A percentile compares a stretch with the other conserved stretches of the same genome.
Conservation (phyloP, 2,329 filamentous ascomycete species). For the Grosmannia huntii region DNA sequence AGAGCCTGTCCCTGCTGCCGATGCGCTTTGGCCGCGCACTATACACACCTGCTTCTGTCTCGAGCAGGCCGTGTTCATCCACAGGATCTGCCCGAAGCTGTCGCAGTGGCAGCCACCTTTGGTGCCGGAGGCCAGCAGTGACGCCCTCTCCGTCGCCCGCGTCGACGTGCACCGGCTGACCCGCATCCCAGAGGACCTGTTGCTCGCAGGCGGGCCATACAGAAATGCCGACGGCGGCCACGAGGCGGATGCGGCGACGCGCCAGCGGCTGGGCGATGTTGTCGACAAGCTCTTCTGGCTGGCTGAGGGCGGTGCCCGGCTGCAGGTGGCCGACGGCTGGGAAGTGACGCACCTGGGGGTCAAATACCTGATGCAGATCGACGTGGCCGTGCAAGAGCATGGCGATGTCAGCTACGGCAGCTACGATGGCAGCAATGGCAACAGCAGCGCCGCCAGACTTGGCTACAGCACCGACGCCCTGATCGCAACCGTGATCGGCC, state of each 20-base stretch:
- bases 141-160: not conserved
- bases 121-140: not conserved
- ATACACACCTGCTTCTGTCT: not conserved
- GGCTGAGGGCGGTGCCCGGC: slow-evolving; percentile 13
- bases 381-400: not conserved
- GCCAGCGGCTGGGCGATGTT: slow-evolving; percentile 7
- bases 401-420: not conserved
- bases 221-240: not conserved
- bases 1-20: not conserved
- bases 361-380: slow-evolving; percentile 2
- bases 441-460: not conserved
- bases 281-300: slow-evolving; percentile 18
- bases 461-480: slow-evolving; percentile 3
- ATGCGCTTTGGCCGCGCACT: not conserved
- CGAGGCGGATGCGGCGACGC: not conserved
- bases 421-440: no score
- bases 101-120: not conserved
- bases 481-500: slow-evolving; percentile 2
- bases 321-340: slow-evolving; percentile 15
- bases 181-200: slow-evolving; percentile 15
- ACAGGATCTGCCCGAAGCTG: not conserved
- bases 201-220: slow-evolving; percentile 14
- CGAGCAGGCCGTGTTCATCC: not conserved
- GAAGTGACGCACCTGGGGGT: slow-evolving; percentile 14
- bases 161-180: slow-evolving; percentile 15